A percentile compares a stretch with the other conserved stretches of the same genome.
Conservation (phyloP, 768 basidiomycete genomes). For the Lactarius sp. region DNA sequence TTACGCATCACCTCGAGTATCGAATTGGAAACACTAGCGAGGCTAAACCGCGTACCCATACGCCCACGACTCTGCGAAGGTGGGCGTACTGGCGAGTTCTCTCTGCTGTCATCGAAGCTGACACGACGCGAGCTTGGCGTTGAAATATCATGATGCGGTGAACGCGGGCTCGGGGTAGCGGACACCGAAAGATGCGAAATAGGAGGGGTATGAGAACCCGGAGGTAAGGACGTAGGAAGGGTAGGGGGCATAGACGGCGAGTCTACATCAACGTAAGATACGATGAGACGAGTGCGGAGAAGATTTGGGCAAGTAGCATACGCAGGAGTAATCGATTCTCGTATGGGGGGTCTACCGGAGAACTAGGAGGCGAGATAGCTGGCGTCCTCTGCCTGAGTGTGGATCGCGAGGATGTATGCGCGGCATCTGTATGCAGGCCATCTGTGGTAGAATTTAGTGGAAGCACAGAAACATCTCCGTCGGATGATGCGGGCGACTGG, state of each 20-base stretch:
- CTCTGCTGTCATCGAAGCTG: not conserved
- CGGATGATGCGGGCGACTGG: constrained; percentile 14
- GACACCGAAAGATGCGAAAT: not conserved
- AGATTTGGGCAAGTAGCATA: not conserved
- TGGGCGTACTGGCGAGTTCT: not conserved
- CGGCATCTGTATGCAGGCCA: not conserved
- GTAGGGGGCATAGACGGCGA: not conserved
- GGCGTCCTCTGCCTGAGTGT: not conserved
- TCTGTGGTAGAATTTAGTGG: not conserved
- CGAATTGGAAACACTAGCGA: constrained; percentile 17
- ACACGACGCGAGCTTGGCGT: not conserved
- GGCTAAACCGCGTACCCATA: constrained; percentile 16
- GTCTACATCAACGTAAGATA: not conserved
- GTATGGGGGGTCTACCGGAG: not conserved
- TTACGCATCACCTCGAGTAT: constrained; percentile 18
- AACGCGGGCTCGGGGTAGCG: not conserved
- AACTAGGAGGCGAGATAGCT: not conserved
- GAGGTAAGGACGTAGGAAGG: not conserved
- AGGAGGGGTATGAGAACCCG: not conserved
- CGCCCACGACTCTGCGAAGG: constrained; percentile 22
- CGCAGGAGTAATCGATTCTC: constrained; percentile 12
- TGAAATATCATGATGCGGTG: not conserved
- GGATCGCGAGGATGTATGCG: not conserved
- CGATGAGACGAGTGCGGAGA: not conserved
- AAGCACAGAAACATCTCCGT: not conserved